Base-by-base conservation (phyloP, 208 protist species). In the Leishmania lainsoni region DNA sequence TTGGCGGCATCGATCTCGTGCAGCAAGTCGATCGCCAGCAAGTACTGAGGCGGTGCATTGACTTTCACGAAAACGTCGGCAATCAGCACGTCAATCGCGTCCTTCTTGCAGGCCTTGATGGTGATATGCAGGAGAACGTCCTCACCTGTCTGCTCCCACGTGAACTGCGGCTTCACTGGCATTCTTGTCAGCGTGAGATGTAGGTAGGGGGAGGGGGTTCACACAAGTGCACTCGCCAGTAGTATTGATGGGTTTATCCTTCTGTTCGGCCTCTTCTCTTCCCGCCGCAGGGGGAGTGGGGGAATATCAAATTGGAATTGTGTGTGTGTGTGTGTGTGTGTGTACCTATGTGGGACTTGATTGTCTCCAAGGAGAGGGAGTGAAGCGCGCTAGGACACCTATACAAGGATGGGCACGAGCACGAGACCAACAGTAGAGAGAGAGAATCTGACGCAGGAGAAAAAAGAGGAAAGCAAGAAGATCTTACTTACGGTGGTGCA, bases 61-160 rank as follows among this genome's bases (percentile, higher is more conserved):
- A 96, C 88, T 84, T 97, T 98, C 20, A 97, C 90, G 48, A 91
- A 97, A 5, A 94, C 49, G 76, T 96, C 91, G 16, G 92, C 89
- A 49, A 98, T 83, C 58, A 97, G 92, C 10, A 98, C 92, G 86
- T 98, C 92, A 45, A 98, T 92, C 0, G 88, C 79, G n/a, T 97
- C 93, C 56, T 88, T 89, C 85, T 94, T 95, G 79, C 78, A 93
- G 32, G 93, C 92, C 78, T 97, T 97, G 71, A 98, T 87, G 6
- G 80, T 83, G 22, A 97, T 86, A 22, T 89, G 70, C 20, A 98
- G 79, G n/a, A 91, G 84, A 14, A 98, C 86, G 32, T 93, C 87
- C 39, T 94, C 87, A 22, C 83, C 79, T 10, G 92, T 95, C 83
- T 98, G 93, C 59, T 98, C 93, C 96, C 96, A 98, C 66, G 93